These are phyloP conservation scores for Alternaria arbusti DNA, from an alignment of 2,329 filamentous ascomycete genomes.

Conservation along the genomic window DNA sequence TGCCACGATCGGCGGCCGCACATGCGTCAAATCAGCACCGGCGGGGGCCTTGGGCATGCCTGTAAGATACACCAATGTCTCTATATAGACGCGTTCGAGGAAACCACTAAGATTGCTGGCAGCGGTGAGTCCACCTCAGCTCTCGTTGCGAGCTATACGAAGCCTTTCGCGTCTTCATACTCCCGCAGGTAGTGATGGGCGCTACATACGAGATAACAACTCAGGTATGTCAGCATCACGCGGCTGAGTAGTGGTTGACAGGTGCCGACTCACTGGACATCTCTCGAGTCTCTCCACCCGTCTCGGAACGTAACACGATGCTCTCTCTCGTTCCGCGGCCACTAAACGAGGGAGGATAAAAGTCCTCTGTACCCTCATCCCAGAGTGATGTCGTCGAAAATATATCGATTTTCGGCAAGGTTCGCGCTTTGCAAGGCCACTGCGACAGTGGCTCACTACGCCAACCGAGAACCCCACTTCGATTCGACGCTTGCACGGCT, in stretches of 20 bases:
- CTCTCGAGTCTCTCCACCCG: conserved; percentile 10
- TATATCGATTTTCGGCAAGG: conserved; percentile 19
- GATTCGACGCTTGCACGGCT: not conserved
- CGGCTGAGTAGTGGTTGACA: conserved; percentile 33
- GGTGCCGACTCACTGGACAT: conserved; percentile 13
- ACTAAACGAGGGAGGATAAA: conserved; percentile 2
- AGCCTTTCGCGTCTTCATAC: conserved; percentile 15
- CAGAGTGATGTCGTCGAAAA: conserved; percentile 6
- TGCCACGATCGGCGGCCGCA: conserved; percentile 12
- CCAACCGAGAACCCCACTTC: conserved; percentile 2
- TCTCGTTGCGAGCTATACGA: conserved; percentile 20
- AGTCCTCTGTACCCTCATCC: conserved; percentile 13
- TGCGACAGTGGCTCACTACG: conserved; percentile 3
- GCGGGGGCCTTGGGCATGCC: not conserved
- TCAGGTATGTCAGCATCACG: conserved; percentile 26
- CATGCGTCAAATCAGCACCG: conserved; percentile 4
- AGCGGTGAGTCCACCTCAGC: conserved; percentile 16
- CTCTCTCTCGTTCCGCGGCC: not conserved
- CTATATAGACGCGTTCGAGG: conserved; percentile 13
- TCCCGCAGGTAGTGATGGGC: conserved; percentile 21
- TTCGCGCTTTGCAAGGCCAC: conserved; percentile 5
- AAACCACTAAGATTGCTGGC: conserved; percentile 4
- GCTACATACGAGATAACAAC: conserved; percentile 13
- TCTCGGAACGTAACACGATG: conserved; percentile 7
- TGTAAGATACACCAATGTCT: conserved; percentile 13